Percentiles rank a stretch among this genome's conserved stretches.
Evolutionary conservation across 2,329 filamentous ascomycete species (phyloP).

Genomic region (Akanthomyces muscarius): DNA sequence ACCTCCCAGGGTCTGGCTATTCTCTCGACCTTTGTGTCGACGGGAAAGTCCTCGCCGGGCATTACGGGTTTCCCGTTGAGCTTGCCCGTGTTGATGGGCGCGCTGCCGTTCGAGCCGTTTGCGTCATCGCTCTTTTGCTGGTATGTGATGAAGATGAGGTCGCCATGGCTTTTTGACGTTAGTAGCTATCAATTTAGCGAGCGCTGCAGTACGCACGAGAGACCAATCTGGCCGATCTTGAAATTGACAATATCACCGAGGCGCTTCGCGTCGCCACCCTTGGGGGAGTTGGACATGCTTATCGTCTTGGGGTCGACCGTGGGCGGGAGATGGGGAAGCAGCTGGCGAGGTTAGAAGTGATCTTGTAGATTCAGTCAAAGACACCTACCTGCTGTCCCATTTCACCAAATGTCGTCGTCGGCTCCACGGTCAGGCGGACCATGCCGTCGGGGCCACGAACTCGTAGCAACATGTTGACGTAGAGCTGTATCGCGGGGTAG

Average conservation of each 20-base stretch:
- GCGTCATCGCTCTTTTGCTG: constrained; percentile 48
- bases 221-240: constrained; percentile 54
- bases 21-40: constrained; percentile 64
- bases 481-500: constrained; percentile 3
- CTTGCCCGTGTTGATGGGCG: constrained; percentile 53
- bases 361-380: not conserved
- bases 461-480: constrained; percentile 68
- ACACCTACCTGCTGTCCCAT: constrained; percentile 48
- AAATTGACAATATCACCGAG: constrained; percentile 55
- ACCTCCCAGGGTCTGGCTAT: constrained; percentile 67
- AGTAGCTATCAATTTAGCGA: constrained; percentile 25
- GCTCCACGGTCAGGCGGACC: constrained; percentile 76
- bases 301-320: constrained; percentile 60
- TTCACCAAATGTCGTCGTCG: constrained; percentile 67
- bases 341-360: constrained; percentile 35
- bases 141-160: constrained; percentile 85
- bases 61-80: constrained; percentile 75
- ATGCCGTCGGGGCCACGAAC: constrained; percentile 91
- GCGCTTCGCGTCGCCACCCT: constrained; percentile 53
- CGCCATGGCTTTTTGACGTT: constrained; percentile 67
- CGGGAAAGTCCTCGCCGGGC: constrained; percentile 62
- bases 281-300: constrained; percentile 58
- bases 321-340: constrained; percentile 55
- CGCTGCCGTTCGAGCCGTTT: constrained; percentile 32
- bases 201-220: constrained; percentile 43